Evolutionary conservation across 495 filamentous ascomycete species (phyloP), one percentile per base, ranked within the genome.

Genomic region (Xylaria grammica): DNA sequence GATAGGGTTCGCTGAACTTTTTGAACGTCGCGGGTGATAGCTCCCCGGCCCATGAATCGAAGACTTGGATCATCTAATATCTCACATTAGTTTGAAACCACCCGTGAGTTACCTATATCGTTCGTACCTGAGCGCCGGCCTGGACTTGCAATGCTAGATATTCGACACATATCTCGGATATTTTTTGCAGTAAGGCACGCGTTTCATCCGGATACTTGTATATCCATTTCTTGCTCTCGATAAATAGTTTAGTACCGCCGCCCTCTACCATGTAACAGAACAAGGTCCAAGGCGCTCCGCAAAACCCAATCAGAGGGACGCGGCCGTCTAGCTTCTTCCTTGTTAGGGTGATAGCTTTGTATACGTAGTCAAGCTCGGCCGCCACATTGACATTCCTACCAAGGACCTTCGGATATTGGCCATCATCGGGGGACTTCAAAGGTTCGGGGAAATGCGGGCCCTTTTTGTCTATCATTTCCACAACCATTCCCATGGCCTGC

Each of bases 241-340:
- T 86, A 76, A 97, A 98, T 72, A 97, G 80, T 80, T 97, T 98
- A 72, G 87, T 93, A 13, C 95, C 94, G 13, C 95, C 95, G 6
- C 95, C 95, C 77, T 99, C 95, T 15, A 97, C 92, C 95, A 99
- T 99, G 78, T 99, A 99, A 81, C 93, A 95, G 67, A 98, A 82
- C 63, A 99, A 77, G 0, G 95, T 99, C 93, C 95, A 99, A 1
- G 95, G 95, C 2, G 95, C 94, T 19, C 95, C 95, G 70, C 94
- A 97, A 78, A 99, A 99, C n/a, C 95, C 95, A 73, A 96, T 92
- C 51, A 99, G 77, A 5, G 95, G 95, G 27, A 99, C 96, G 15
- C 92, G 83, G 9, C 93, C 95, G 52, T 89, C 79, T 30, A 99
- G 78, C 80, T 97, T 98, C 72, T 90, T 83, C 69, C 95, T 85